These are phyloP conservation scores for Penstemon davidsonii DNA, from an alignment of 257 asterid species.

Conservation along the genomic window DNA sequence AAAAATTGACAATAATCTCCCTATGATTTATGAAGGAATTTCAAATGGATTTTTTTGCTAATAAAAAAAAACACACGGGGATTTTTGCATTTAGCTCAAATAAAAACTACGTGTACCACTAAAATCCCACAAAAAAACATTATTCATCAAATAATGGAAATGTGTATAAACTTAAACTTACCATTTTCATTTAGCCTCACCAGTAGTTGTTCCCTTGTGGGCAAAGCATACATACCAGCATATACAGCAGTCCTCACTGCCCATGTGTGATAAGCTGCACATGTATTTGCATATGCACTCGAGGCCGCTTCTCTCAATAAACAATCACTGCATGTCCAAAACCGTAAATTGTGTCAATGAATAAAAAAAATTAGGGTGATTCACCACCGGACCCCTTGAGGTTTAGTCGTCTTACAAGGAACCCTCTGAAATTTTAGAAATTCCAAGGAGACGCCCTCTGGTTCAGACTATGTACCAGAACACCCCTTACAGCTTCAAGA, in stretches of 20 bases:
- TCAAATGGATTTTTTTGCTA: neutral
- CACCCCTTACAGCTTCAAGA: no score
- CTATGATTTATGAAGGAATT: neutral
- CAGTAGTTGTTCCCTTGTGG: slow-evolving; percentile 84
- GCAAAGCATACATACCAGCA: slow-evolving; percentile 98
- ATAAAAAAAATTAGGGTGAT: no score
- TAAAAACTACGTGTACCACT: no score
- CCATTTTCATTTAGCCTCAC: slow-evolving; percentile 77
- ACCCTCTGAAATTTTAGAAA: no score
- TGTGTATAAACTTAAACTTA: slow-evolving; percentile 31
- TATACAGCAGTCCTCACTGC: slow-evolving; percentile 88
- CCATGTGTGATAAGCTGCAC: slow-evolving; percentile 96
- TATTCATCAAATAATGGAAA: neutral
- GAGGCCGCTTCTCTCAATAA: slow-evolving; percentile 83
- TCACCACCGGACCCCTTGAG: no score
- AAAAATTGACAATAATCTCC: no score
- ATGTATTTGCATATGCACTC: slow-evolving; percentile 72
- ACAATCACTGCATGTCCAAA: slow-evolving; percentile 43
- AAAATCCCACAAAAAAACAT: no score
- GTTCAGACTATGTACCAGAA: no score
- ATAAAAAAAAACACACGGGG: neutral
- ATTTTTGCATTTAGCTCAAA: no score
- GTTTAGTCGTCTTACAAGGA: no score
- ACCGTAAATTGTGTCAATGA: no score
- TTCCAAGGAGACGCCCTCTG: no score